Conservation (phyloP, 371 early-diverging fungal genomes). For the Haplosporangium sp. region DNA sequence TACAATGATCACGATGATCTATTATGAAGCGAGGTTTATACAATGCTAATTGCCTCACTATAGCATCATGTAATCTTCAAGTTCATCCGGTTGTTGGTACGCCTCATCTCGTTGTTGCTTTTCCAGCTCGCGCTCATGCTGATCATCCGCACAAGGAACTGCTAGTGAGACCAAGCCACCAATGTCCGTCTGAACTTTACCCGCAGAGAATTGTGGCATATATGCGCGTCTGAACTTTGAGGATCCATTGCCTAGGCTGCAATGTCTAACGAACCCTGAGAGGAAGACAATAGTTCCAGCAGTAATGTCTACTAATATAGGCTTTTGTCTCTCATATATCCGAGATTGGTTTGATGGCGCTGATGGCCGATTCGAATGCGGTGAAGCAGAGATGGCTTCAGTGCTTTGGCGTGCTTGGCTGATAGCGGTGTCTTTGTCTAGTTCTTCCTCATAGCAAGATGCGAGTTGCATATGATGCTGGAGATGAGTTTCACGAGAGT, state of each 20-base stretch:
- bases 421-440: constrained; percentile 3
- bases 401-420: not conserved
- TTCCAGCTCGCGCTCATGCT: constrained; percentile 1
- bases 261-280: constrained; percentile 46
- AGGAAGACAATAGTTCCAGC: constrained; percentile 42
- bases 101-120: not conserved
- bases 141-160: constrained; percentile 26
- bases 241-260: constrained; percentile 46
- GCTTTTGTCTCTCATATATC: constrained; percentile 16
- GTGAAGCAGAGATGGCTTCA: not conserved
- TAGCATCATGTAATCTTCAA: not conserved
- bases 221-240: constrained; percentile 41
- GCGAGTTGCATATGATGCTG: constrained; percentile 24
- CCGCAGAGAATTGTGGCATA: constrained; percentile 51
- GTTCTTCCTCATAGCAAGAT: constrained; percentile 24
- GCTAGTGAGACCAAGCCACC: constrained; percentile 37
- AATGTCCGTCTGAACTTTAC: constrained; percentile 20
- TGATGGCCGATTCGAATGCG: not conserved
- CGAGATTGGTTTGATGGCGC: not conserved
- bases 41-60: not conserved
- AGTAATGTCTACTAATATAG: constrained; percentile 37
- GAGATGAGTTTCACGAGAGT: constrained; percentile 5
- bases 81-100: not conserved
- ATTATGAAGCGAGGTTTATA: too few species aligned
- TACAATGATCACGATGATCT: too few species aligned